Base-by-base conservation (phyloP, 164 flowering plant species). In the Macadamia tetraphylla region DNA sequence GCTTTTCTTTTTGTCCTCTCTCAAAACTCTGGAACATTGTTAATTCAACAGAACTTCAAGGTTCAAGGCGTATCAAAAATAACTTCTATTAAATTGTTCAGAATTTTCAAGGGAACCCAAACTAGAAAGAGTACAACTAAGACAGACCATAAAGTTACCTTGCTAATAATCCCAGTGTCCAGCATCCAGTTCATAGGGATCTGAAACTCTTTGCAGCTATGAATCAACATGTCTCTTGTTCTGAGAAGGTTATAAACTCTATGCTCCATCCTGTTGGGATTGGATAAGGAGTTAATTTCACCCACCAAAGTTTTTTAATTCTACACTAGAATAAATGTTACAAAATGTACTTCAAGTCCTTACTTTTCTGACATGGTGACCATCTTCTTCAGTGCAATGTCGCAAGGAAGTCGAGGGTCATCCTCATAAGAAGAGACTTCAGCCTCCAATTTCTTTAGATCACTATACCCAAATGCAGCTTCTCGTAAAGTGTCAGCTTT, bases 401-500 rank as follows among this genome's bases (percentile, higher is more conserved):
- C 99, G 74, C 96, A 92, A 23, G 91, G 65, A 30, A 92, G 87
- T 62, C 78, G 86, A 29, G 91, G 92, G 75, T 95, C 98, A 76
- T 95, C 98, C 57, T 63, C 81, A 74, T 87, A 92, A 64, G 91
- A 70, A 29, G 94, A 68, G 17, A 89, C 86, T 73, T 64, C 83
- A 74, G 81, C 87, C 82, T 91, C 98, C 71, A 95, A 70, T 72
- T 91, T 95, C 82, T 78, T 67, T 40, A 92, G 78, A 71, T 90
- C 99, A 70, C 88, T 93, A 69, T 89, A 95, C 70, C 89, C 98
- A 75, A 92, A 95, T 12, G 99, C 85, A 58, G 99, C 98, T 74
- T 95, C 99, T 75, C 99, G 84, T 46, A 92, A 69, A 65, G 97
- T 97, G 79, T 95, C 99, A 46, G 98, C 98, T 81, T 92, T 95